Evolutionary conservation across 345 rosid species (phyloP).

Genomic region (Streptanthus diversifolius): DNA sequence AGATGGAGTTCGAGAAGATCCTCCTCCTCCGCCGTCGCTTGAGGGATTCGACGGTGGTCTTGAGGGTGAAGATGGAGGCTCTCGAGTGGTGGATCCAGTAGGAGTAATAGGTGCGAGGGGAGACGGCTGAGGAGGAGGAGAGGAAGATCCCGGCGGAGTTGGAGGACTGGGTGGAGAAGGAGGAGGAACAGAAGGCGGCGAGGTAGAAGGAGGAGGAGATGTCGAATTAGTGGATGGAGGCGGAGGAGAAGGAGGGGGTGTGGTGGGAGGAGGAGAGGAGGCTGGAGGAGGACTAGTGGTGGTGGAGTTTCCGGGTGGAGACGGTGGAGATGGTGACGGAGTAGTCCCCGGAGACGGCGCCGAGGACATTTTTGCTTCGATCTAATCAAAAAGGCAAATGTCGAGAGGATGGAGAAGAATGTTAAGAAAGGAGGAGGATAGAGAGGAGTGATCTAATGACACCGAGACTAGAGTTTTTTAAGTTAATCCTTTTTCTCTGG

Average conservation of each 20-base stretch:
- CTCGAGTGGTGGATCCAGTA: too few species aligned
- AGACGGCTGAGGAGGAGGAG: not conserved
- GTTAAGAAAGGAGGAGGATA: not conserved
- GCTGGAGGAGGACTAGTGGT: slow-evolving; percentile 42
- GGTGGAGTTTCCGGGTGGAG: slow-evolving; percentile 40
- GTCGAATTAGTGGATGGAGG: slow-evolving; percentile 33
- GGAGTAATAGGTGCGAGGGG: not conserved
- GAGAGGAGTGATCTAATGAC: slow-evolving; percentile 25
- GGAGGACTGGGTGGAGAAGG: slow-evolving; percentile 19
- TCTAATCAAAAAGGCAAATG: slow-evolving; percentile 3
- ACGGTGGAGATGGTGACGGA: slow-evolving; percentile 40
- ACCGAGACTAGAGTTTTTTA: not conserved
- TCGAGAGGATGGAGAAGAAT: not conserved
- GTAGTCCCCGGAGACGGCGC: slow-evolving; percentile 44
- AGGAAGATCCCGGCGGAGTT: slow-evolving; percentile 8
- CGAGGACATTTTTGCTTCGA: slow-evolving; percentile 45
- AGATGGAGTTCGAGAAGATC: slow-evolving; percentile 18
- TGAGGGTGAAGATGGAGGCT: slow-evolving; percentile 23
- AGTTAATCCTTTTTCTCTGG: not conserved
- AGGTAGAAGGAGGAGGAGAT: slow-evolving; percentile 30
- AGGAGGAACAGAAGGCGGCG: slow-evolving; percentile 32
- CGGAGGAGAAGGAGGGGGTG: slow-evolving; percentile 40
- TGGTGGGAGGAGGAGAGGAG: slow-evolving; percentile 39
- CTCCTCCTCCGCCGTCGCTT: not conserved
- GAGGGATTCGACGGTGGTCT: too few species aligned